Conservation (phyloP, 331 rosid species). For the Acacia concinna region DNA sequence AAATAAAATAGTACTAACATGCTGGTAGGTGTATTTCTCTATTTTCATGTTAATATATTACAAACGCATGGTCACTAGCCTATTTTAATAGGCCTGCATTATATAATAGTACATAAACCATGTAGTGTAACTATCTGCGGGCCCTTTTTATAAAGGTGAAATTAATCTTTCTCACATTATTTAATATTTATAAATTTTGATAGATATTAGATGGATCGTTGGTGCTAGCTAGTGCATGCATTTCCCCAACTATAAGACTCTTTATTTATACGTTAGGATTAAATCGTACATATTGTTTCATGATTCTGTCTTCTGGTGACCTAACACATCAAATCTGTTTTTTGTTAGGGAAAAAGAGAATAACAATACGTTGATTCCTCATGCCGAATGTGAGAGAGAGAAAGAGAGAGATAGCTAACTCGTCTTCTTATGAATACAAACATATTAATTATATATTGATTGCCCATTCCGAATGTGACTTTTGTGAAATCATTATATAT, state of each 20-base stretch:
- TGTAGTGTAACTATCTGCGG: not conserved
- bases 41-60: not conserved
- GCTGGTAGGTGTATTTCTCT: not conserved
- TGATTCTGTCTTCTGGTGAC: slow-evolving; percentile 17
- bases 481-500: not conserved
- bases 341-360: not conserved
- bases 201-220: not conserved
- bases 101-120: not conserved
- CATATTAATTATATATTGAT: not conserved
- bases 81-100: not conserved
- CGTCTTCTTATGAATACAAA: not conserved
- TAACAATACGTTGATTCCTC: no score
- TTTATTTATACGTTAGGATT: not conserved
- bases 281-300: not conserved
- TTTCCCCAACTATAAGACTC: not conserved
- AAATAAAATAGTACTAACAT: not conserved
- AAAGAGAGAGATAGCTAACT: not conserved
- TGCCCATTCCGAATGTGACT: not conserved
- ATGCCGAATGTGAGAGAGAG: no score
- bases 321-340: not conserved
- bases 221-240: not conserved
- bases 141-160: not conserved
- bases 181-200: not conserved
- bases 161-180: not conserved
- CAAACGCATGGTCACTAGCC: not conserved